phyloP scores from a whole-genome alignment of 2,329 filamentous ascomycete genomes.

The Ampelomyces quisqualis region DNA sequence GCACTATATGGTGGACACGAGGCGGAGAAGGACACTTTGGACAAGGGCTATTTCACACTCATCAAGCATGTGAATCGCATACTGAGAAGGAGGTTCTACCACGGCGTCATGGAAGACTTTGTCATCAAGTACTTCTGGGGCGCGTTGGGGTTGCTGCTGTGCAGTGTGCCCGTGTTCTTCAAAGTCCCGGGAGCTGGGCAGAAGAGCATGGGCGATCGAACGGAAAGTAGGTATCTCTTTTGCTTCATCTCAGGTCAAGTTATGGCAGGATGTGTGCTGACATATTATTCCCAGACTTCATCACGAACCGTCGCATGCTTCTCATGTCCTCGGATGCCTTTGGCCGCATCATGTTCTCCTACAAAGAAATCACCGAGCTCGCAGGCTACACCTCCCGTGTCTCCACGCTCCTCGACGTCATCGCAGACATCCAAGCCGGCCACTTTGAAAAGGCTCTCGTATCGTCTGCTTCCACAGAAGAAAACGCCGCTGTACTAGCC shows the following conservation, averaged over 20 bases:
- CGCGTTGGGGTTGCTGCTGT: conserved; percentile 84
- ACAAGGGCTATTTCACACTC: conserved; percentile 97
- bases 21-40: conserved; percentile 91
- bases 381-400: conserved; percentile 95
- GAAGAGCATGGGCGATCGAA: conserved; percentile 67
- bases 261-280: no score
- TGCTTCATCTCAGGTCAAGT: no score
- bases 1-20: conserved; percentile 90
- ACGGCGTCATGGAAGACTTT: conserved; percentile 99
- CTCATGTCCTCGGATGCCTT: conserved; percentile 78
- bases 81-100: conserved; percentile 83
- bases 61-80: conserved; percentile 99
- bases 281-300: conserved; percentile 61
- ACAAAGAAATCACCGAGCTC: conserved; percentile 89
- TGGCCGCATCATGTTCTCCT: conserved; percentile 50
- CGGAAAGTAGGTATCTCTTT: conserved; percentile 53
- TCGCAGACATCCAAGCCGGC: conserved; percentile 87
- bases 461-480: conserved; percentile 77
- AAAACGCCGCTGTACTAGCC: conserved; percentile 78
- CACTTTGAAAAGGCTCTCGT: conserved; percentile 97
- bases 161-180: conserved; percentile 94
- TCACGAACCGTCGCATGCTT: conserved; percentile 90
- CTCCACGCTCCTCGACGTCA: conserved; percentile 84
- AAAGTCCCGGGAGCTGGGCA: conserved; percentile 68
- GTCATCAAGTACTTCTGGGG: conserved; percentile 99